Evolutionary conservation across 371 early-diverging fungal genomes (phyloP), one percentile per base, ranked within the genome.

Genomic region (Mucor circinelloides): DNA sequence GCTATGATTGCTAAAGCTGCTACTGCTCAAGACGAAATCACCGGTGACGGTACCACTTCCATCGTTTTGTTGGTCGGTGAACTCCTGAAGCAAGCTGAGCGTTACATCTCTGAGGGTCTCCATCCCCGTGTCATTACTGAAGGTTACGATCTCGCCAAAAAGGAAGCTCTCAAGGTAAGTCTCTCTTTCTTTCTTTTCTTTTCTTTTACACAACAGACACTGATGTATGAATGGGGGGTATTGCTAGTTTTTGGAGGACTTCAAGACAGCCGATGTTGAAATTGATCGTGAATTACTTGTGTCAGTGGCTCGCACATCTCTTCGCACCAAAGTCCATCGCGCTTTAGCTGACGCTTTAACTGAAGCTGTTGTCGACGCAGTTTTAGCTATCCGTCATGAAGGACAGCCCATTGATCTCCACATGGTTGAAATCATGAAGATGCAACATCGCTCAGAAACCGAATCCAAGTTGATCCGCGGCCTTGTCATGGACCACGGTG

Each of bases 371-470:
- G 96, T 99, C 8, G 97, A 99, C 74, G 96, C 99, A 23, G 97
- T 99, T 38, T 75, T 97, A 79, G 89, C 94, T 36, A 94, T 99
- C 67, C 84, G 86, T 55, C 87, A 84, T 57, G 85, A 89, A 66
- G 88, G 87, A 19, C 89, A 89, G 40, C 96, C 96, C 17, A 96
- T 98, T 68, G 99, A 99, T 81, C 84, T 99, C 68, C 98, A 99
- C 75, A 99, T 99, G 99, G 96, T 99, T 5, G 99, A 99, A 82
- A 94, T 99, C 67, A 98, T 99, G 95, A 99, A 99, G 86, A 99
- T 99, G 99, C 91, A 92, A 86, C 99, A 98, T 85, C 95, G 95
- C 74, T 92, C 93, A 52, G 97, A 97, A 32, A 93, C 91, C 31
- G 99, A 99, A 74, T 95, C 98, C 31, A 84, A 92, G 30, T 87